Conservation (phyloP, 169 alveolate species). For the Plasmodium sp. region DNA sequence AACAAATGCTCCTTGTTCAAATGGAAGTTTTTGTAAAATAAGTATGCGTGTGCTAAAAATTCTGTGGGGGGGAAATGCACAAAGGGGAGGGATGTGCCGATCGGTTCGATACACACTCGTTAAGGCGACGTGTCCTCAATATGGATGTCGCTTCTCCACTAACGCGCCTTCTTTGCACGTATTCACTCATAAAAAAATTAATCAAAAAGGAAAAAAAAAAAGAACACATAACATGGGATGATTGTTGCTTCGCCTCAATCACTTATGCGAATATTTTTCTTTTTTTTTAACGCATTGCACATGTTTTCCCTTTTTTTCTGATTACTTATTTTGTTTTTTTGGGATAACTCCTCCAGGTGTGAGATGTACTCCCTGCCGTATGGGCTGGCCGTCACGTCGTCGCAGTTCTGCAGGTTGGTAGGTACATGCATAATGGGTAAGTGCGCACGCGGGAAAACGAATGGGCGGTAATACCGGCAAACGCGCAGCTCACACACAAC, state of each 20-base stretch:
- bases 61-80: not conserved
- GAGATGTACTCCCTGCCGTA: conserved; percentile 55
- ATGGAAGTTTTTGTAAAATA: conserved; percentile 60
- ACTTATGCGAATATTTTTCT: not conserved
- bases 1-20: conserved; percentile 52
- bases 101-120: not conserved
- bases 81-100: not conserved
- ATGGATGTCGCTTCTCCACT: not conserved
- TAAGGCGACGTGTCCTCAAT: not conserved
- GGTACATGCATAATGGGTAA: not conserved
- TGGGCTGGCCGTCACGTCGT: conserved; percentile 42
- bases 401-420: conserved; percentile 21
- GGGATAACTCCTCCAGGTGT: conserved; percentile 51
- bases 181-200: not conserved
- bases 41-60: conserved; percentile 57
- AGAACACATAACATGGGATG: not conserved
- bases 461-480: not conserved
- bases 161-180: not conserved
- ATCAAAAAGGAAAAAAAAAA: not conserved
- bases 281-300: not conserved
- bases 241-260: not conserved
- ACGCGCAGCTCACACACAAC: not conserved
- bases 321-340: conserved; percentile 56
- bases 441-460: not conserved
- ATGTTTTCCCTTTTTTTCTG: not conserved